Evolutionary conservation across 1,284 basidiomycete genomes (phyloP), one percentile per base, ranked within the genome.

Genomic region (Cryptococcus sp.): DNA sequence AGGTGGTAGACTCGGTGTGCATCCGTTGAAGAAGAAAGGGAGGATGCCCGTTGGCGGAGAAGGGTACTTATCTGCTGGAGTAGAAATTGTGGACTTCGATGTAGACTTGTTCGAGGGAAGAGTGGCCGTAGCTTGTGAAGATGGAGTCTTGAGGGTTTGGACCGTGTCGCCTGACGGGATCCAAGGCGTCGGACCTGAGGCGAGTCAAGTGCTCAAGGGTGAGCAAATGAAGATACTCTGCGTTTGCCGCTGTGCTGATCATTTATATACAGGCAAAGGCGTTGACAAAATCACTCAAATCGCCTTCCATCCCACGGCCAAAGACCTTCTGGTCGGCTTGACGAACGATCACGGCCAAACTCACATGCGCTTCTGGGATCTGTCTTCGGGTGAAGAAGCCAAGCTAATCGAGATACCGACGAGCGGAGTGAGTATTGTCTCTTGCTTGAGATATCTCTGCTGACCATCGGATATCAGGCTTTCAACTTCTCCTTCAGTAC

Each of bases 1-100:
- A 0, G 81, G 81, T 15, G 81, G 81, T 0, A 64, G 79, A n/a
- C 61, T 82, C 15, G 77, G 68, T 3, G 71, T 79, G 1, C 79
- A 81, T 60, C 68, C 78, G 0, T 50, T 80, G 17, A 50, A 57
- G 3, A 67, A 73, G 50, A 80, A 75, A 56, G 80, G 80, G 0
- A 64, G 81, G 11, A 59, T 82, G 35, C 70, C 75, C 0, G 55
- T 62, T n/a, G 73, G 74, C 5, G 73, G 72, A 15, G 64, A 70
- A 46, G 72, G 72, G 0, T 77, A 72, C 59, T 54, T 82, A 8
- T 68, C 71, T 1, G 70, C 64, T 11, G 80, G 79, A 7, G 69
- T 73, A 1, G 75, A 75, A 20, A 65, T 82, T 16, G 70, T 73
- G 1, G 78, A 78, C 57, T 81, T 81, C 60, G 77, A 68, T 7